Conservation (phyloP, 768 basidiomycete genomes). For the Mycena rosella region DNA sequence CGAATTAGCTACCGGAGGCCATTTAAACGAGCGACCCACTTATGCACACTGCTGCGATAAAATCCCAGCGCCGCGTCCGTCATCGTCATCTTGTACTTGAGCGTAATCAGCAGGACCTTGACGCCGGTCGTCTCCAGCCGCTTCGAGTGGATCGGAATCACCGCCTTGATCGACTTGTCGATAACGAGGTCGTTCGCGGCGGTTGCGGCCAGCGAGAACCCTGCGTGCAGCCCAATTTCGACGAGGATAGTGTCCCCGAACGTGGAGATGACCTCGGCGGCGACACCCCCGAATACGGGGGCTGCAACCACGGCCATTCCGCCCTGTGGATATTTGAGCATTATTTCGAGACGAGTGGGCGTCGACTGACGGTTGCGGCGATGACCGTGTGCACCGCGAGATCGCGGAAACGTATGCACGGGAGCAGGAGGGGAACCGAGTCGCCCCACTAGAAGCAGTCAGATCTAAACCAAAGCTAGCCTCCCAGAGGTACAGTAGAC, state of each 20-base stretch:
- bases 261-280: conserved; percentile 62
- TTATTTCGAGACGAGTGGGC: conserved; percentile 17
- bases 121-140: conserved; percentile 69
- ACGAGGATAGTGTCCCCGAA: conserved; percentile 72
- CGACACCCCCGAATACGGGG: conserved; percentile 67
- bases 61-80: conserved; percentile 72
- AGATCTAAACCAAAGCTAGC: background rate
- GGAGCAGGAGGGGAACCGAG: conserved; percentile 71
- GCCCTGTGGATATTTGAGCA: conserved; percentile 41
- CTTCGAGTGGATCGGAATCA: conserved; percentile 66
- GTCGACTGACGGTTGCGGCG: conserved; percentile 65
- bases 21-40: conserved; percentile 47
- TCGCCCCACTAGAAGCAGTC: conserved; percentile 65
- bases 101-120: conserved; percentile 69
- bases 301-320: conserved; percentile 59
- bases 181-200: conserved; percentile 66
- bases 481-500: too few relatives aligned
- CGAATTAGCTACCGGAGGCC: conserved; percentile 11
- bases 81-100: conserved; percentile 69
- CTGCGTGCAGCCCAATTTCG: conserved; percentile 66
- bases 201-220: conserved; percentile 64
- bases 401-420: conserved; percentile 75
- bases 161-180: conserved; percentile 59
- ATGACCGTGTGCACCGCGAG: conserved; percentile 72
- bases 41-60: conserved; percentile 70